phyloP scores from a whole-genome alignment of 176 grass and related monocot genomes.

The Musa schizocarpa region DNA sequence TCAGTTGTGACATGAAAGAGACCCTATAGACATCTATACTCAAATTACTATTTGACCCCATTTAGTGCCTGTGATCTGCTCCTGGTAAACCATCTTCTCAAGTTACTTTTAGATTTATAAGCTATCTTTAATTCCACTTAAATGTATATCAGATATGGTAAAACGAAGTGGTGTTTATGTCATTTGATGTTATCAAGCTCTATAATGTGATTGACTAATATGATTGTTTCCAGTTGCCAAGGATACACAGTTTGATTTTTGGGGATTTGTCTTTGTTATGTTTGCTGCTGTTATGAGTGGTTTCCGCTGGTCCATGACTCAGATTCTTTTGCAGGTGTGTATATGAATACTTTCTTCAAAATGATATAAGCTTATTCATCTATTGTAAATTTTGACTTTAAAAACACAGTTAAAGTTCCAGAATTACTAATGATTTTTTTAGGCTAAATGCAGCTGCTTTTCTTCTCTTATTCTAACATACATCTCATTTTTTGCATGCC shows the following conservation, averaged over 20 bases:
- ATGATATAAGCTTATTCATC: neutral
- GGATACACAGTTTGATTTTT: constrained; percentile 92
- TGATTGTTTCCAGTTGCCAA: constrained; percentile 56
- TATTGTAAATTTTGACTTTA: neutral
- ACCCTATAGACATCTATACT: no score
- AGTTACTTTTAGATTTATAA: neutral
- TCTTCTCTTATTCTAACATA: constrained; percentile 11
- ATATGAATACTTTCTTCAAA: neutral
- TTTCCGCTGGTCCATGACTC: constrained; percentile 99
- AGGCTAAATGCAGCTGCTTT: neutral
- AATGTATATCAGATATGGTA: neutral
- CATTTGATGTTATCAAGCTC: constrained; percentile 10
- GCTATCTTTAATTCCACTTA: neutral
- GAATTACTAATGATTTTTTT: constrained; percentile 23
- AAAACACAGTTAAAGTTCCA: neutral
- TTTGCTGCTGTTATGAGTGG: constrained; percentile 99
- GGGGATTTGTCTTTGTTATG: constrained; percentile 93
- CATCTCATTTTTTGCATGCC: constrained; percentile 14
- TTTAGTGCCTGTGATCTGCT: no score
- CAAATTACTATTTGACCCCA: no score
- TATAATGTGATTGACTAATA: constrained; percentile 20
- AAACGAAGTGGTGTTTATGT: neutral
- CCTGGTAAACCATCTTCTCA: neutral
- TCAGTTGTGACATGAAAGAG: no score
- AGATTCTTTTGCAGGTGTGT: constrained; percentile 87